Base-by-base conservation (phyloP, 1,284 basidiomycete species). In the Leucoagaricus sp. region DNA sequence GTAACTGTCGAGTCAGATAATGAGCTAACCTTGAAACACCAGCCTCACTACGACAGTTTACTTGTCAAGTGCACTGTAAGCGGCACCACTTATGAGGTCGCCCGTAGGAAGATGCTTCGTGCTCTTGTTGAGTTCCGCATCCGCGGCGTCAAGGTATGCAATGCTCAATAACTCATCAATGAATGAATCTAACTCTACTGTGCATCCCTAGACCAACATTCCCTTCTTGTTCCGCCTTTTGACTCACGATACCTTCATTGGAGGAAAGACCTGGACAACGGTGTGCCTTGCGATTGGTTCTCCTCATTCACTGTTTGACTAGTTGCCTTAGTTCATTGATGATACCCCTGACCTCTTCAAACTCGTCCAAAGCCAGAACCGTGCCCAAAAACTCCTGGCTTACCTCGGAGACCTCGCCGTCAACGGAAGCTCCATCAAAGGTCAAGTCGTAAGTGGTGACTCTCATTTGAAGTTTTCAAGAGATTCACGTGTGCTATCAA, bases 101-200 rank as follows among this genome's bases (percentile, higher is more conserved):
- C 97, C 28, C 89, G 97, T 59, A 84, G 97, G 65, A 99, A 99
- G 84, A 99, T 98, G 96, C 86, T 99, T 54, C 93, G 97, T 69
- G 95, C 97, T 29, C 84, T 99, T 19, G 95, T 99, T 59, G 97
- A 99, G 75, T 99, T 99, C 89, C 93, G 97, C 71, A 99, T 99
- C 66, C 94, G 97, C 67, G 96, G 96, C 68, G 96, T 98, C 73
- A 98, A 98, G 86, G 90, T 88, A 52, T 26, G 58, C 62, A 21
- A 25, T 23, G 6, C 9, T 5, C 17, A 3, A 13, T 23, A 17
- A 3, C 10, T 34, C 2, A 25, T 38, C 17, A 36, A 13, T 8
- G 15, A 23, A 5, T 10, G 21, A 19, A 4, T 1, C 33, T 21
- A 47, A 42, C 52, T n/a, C 19, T 9, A 21, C 41, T 15, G 46